Percentiles rank a stretch among this genome's conserved stretches.
Conservation (phyloP, 192 early-diverging fungal species). For the Rhizophagus clarus region DNA sequence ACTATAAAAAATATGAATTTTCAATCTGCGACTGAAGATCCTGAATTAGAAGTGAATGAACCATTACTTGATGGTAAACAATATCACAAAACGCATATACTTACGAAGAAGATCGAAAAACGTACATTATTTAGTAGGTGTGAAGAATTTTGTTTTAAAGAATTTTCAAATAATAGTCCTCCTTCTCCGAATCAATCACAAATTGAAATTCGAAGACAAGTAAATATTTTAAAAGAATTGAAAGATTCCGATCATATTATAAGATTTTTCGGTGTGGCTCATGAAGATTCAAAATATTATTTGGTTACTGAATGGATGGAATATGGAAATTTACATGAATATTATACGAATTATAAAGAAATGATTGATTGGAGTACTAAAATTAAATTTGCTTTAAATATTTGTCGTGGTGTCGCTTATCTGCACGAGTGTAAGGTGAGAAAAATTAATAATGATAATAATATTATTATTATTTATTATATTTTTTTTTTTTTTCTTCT, state of each 20-base stretch:
- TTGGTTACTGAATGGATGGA: conserved; percentile 44
- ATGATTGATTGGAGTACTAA: conserved; percentile 18
- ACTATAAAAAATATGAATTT: too few relatives aligned
- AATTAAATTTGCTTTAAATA: conserved; percentile 40
- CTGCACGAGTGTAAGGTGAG: conserved; percentile 30
- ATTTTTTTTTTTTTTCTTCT: not conserved
- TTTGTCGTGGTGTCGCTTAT: conserved; percentile 40
- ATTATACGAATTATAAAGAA: conserved; percentile 33
- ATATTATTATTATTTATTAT: not conserved
- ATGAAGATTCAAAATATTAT: conserved; percentile 35
- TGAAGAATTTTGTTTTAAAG: too few relatives aligned
- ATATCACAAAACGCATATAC: too few relatives aligned
- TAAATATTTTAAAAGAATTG: conserved; percentile 12
- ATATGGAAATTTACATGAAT: conserved; percentile 41
- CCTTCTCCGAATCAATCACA: not conserved
- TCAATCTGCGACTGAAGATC: too few relatives aligned
- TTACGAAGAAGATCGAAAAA: too few relatives aligned
- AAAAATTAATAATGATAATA: too few relatives aligned
- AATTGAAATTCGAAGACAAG: not conserved
- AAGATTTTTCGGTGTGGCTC: conserved; percentile 5
- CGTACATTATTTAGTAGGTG: too few relatives aligned
- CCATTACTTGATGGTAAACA: too few relatives aligned
- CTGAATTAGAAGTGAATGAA: too few relatives aligned
- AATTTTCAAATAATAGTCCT: too few relatives aligned
- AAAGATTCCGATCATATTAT: conserved; percentile 11